phyloP scores from a whole-genome alignment of 129 eudicot species.

The Solidago caesia region DNA sequence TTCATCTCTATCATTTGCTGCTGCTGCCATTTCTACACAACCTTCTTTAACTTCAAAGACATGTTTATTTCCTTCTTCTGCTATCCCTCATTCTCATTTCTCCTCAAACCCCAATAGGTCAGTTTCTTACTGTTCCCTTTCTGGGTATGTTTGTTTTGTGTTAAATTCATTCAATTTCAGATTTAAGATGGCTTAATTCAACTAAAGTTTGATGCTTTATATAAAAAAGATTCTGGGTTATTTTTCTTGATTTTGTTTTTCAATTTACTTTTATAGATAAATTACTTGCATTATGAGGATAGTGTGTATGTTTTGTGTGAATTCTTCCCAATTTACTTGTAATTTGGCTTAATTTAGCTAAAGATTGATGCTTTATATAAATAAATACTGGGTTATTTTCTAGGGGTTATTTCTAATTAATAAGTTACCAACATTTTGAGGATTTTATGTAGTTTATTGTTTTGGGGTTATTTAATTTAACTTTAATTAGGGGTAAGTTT shows the following conservation, averaged over 20 bases:
- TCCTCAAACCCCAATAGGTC: conserved; percentile 41
- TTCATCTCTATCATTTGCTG: conserved; percentile 44
- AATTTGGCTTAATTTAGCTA: neutral
- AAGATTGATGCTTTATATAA: conserved; percentile 7
- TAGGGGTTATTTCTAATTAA: neutral
- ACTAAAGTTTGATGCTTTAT: conserved; percentile 4
- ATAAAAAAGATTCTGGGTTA: conserved; percentile 2
- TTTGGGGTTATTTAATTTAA: neutral
- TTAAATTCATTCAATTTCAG: neutral
- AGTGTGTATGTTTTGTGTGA: neutral
- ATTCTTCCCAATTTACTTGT: neutral
- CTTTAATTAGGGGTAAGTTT: neutral
- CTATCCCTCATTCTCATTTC: conserved; percentile 16
- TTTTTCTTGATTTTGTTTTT: neutral
- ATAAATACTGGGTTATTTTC: neutral
- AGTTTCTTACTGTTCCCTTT: conserved; percentile 18
- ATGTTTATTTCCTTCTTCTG: conserved; percentile 36
- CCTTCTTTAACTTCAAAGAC: conserved; percentile 28
- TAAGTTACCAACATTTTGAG: no score
- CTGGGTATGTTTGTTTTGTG: neutral
- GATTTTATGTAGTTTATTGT: no score
- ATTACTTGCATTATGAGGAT: no score
- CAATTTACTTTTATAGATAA: no score
- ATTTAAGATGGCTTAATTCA: neutral
- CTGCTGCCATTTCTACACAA: conserved; percentile 45